Conservation (phyloP, 2,329 filamentous ascomycete genomes). For the Aspergillus tubingensis region DNA sequence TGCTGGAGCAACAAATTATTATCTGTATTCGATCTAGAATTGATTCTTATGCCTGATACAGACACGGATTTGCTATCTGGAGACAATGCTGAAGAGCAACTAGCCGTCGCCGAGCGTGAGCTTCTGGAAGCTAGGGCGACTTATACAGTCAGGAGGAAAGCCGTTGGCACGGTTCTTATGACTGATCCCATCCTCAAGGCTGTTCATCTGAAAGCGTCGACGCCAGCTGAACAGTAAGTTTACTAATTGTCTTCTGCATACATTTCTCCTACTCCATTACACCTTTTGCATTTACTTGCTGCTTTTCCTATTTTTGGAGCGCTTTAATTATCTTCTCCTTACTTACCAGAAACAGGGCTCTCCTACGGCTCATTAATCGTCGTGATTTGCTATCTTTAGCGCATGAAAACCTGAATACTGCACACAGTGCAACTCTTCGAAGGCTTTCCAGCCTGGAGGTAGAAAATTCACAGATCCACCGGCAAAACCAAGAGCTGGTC, state of each 20-base stretch:
- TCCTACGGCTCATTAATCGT: constrained; percentile 65
- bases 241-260: neutral
- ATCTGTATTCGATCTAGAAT: neutral
- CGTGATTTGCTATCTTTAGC: constrained; percentile 68
- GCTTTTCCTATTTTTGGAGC: constrained; percentile 2
- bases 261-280: neutral
- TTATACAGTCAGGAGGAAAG: constrained; percentile 69
- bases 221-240: constrained; percentile 67
- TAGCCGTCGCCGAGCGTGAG: constrained; percentile 60
- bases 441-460: constrained; percentile 60
- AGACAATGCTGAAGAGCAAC: constrained; percentile 55
- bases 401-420: constrained; percentile 61
- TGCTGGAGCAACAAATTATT: neutral
- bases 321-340: constrained; percentile 4
- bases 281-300: constrained; percentile 1
- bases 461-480: constrained; percentile 58
- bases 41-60: constrained; percentile 13
- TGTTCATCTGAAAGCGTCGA: constrained; percentile 67
- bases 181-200: constrained; percentile 76
- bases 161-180: constrained; percentile 68
- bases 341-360: constrained; percentile 53
- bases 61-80: constrained; percentile 44
- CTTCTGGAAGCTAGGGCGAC: constrained; percentile 70
- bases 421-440: constrained; percentile 54
- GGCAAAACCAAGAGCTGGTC: constrained; percentile 65